A percentile compares a stretch with the other conserved stretches of the same genome.
These are phyloP conservation scores for Coelastrella sp. DNA, from an alignment of 139 green algal species.

Conservation along the genomic window DNA sequence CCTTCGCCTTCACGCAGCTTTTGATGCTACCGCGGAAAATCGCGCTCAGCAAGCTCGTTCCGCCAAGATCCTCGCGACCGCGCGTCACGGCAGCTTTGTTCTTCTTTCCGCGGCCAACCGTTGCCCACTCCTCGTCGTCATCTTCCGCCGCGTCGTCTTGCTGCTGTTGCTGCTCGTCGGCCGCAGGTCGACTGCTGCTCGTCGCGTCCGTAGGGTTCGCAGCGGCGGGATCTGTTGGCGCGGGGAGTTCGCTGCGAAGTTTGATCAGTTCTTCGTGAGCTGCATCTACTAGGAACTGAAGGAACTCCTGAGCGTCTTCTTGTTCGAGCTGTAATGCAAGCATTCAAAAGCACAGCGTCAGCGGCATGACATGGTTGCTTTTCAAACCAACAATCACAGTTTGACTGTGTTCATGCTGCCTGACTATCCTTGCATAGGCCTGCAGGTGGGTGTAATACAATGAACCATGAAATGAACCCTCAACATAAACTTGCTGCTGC, in stretches of 20 bases:
- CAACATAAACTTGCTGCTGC: too few species aligned
- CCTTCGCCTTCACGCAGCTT: constrained; percentile 27
- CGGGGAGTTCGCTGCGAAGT: constrained; percentile 34
- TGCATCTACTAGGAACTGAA: constrained; percentile 79
- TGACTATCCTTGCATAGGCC: too few species aligned
- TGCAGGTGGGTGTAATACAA: too few species aligned
- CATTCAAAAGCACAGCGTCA: background rate
- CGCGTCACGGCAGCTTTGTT: constrained; percentile 62
- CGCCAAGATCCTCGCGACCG: constrained; percentile 50
- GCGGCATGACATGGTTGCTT: background rate
- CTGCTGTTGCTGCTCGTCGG: background rate
- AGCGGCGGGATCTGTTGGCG: background rate
- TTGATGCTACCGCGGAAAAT: constrained; percentile 55
- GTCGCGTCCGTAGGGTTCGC: background rate
- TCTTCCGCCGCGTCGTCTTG: background rate
- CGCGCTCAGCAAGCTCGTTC: background rate
- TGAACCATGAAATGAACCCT: too few species aligned
- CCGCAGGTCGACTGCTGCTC: constrained; percentile 19
- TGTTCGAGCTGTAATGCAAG: constrained; percentile 65
- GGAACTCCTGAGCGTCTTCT: constrained; percentile 90
- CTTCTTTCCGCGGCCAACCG: constrained; percentile 52
- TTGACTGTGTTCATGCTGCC: too few species aligned
- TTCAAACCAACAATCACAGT: background rate
- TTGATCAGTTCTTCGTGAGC: constrained; percentile 80
- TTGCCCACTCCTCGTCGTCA: constrained; percentile 60